These are phyloP conservation scores for Wickerhamomyces silvicola DNA, from an alignment of 805 yeast species.

Conservation along the genomic window DNA sequence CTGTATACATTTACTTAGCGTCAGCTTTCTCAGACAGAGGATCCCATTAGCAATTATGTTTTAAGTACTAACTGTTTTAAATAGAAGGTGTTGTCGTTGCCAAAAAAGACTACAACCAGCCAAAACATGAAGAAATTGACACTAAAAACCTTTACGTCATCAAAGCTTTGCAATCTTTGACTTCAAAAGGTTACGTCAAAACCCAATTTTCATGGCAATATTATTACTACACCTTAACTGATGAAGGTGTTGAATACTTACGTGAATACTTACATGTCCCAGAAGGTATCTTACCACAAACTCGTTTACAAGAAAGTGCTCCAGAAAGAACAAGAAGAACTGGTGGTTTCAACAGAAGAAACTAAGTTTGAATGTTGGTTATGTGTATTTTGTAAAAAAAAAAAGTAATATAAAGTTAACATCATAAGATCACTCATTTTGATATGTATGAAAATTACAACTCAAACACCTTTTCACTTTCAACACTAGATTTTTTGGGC, in stretches of 20 bases:
- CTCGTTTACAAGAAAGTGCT: constrained; percentile 93
- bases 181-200: constrained; percentile 98
- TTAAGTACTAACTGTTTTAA: constrained; percentile 31
- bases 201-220: constrained; percentile 99
- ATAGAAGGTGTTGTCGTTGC: constrained; percentile 99
- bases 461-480: not conserved
- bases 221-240: constrained; percentile 99
- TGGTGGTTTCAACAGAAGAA: constrained; percentile 36
- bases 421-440: too few species aligned
- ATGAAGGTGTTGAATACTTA: constrained; percentile 98
- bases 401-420: constrained; percentile 7
- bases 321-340: constrained; percentile 67
- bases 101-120: constrained; percentile 96
- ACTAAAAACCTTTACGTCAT: constrained; percentile 96
- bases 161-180: constrained; percentile 98
- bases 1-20: not conserved
- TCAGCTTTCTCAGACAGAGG: not conserved
- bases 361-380: constrained; percentile 14
- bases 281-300: constrained; percentile 96
- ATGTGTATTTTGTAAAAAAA: constrained; percentile 20
- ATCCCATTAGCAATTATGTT: not conserved
- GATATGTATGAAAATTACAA: too few species aligned
- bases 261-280: constrained; percentile 98
- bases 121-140: constrained; percentile 97
- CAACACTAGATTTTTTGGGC: not conserved